Percentiles rank a stretch among this genome's conserved stretches.
Evolutionary conservation across 495 filamentous ascomycete species (phyloP).

Genomic region (Penicillium robsamsonii): DNA sequence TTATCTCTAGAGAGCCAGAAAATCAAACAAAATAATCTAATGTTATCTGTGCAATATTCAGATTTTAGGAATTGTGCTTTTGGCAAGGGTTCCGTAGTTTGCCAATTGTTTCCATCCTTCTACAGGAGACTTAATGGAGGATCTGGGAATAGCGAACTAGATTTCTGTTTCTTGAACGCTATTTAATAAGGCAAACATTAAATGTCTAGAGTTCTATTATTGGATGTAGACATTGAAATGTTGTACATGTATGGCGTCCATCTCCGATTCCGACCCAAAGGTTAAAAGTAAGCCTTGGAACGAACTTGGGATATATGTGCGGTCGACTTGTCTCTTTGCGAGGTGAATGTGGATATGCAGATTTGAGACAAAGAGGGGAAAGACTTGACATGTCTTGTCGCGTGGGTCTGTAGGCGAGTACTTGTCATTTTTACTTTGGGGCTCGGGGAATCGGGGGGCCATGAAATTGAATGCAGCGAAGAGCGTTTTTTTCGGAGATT

Average conservation of each 20-base stretch:
- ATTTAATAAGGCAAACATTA: neutral
- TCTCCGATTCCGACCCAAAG: neutral
- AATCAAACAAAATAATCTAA: neutral
- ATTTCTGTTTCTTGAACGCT: neutral
- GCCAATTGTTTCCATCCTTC: no score
- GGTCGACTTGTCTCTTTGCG: neutral
- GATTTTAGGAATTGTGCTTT: neutral
- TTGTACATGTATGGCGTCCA: neutral
- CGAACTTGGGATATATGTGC: neutral
- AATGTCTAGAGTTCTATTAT: neutral
- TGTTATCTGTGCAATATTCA: neutral
- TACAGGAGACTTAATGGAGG: no score
- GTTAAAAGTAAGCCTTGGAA: neutral
- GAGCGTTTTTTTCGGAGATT: constrained; percentile 12
- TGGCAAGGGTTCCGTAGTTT: no score
- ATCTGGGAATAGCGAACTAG: neutral
- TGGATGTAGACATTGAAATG: neutral
- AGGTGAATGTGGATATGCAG: neutral
- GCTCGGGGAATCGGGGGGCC: neutral
- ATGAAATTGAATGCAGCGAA: neutral
- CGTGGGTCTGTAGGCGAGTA: no score
- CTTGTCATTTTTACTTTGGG: neutral
- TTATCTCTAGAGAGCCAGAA: neutral
- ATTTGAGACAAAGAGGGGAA: neutral
- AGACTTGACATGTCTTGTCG: constrained; percentile 4